A percentile compares a stretch with the other conserved stretches of the same genome.
phyloP scores from a whole-genome alignment of 2,329 filamentous ascomycete genomes.

The Fusarium napiforme region DNA sequence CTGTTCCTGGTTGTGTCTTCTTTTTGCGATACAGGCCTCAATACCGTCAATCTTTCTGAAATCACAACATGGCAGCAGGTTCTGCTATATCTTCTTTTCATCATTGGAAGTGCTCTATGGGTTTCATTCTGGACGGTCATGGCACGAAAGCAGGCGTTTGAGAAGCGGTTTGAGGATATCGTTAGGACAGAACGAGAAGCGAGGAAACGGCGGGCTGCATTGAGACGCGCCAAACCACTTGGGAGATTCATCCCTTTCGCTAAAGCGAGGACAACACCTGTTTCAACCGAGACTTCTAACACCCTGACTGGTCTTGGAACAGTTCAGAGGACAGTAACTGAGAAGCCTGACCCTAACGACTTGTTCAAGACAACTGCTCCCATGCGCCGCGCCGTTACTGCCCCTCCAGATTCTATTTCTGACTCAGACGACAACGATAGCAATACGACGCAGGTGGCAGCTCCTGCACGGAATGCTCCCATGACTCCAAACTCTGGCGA shows the following conservation, averaged over 20 bases:
- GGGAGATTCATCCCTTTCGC: conserved; percentile 36
- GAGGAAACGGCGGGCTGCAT: conserved; percentile 30
- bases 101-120: conserved; percentile 74
- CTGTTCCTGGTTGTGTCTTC: conserved; percentile 74
- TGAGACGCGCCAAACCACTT: conserved; percentile 30
- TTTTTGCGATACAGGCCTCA: conserved; percentile 75
- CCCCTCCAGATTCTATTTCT: conserved; percentile 27
- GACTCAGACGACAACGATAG: conserved; percentile 38
- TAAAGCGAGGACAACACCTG: conserved; percentile 36
- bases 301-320: conserved; percentile 34
- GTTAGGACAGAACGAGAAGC: conserved; percentile 54
- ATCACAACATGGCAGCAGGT: conserved; percentile 76
- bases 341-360: conserved; percentile 19
- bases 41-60: conserved; percentile 71
- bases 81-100: conserved; percentile 71
- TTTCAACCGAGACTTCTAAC: background rate
- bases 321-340: conserved; percentile 22
- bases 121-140: conserved; percentile 73
- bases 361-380: conserved; percentile 11
- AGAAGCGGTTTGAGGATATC: conserved; percentile 67
- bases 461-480: conserved; percentile 21
- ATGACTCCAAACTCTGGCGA: conserved; percentile 20
- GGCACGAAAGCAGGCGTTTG: conserved; percentile 70
- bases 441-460: conserved; percentile 36
- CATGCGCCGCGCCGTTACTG: conserved; percentile 33